phyloP scores from a whole-genome alignment of 2,329 filamentous ascomycete genomes.

The Aspergillus tubingensis region DNA sequence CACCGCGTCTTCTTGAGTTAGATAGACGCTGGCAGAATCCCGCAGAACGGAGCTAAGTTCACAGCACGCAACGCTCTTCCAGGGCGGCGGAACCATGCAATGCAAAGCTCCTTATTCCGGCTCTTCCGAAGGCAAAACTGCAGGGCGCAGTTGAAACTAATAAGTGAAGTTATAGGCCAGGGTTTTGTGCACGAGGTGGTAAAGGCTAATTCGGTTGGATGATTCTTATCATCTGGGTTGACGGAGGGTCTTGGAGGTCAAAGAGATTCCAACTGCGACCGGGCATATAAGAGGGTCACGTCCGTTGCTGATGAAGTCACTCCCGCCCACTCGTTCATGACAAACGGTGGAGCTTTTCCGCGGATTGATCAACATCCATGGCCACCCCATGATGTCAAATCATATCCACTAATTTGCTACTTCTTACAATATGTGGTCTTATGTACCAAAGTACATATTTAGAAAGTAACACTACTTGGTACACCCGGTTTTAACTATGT shows the following conservation, averaged over 20 bases:
- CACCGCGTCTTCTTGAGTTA: neutral
- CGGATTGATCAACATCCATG: conserved; percentile 9
- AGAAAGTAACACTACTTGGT: too few species aligned
- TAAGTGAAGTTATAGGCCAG: neutral
- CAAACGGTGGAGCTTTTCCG: conserved; percentile 12
- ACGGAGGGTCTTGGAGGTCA: neutral
- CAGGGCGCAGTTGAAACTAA: neutral
- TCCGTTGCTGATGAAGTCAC: conserved; percentile 13
- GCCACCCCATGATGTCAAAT: conserved; percentile 15
- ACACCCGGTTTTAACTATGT: neutral
- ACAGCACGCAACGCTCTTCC: neutral
- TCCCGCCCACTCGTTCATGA: neutral
- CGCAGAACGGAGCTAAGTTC: neutral
- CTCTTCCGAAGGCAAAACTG: neutral
- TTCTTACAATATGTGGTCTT: too few species aligned
- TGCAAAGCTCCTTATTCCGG: conserved; percentile 8
- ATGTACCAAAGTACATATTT: too few species aligned
- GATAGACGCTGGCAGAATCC: neutral
- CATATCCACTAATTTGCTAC: neutral
- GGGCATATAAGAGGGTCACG: neutral
- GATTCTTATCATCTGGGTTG: too few species aligned
- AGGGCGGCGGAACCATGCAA: conserved; percentile 6
- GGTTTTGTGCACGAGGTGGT: neutral
- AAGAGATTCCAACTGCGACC: conserved; percentile 1
- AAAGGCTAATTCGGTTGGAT: neutral